These are phyloP conservation scores for Sphagnurus paluster DNA, from an alignment of 1,284 basidiomycete genomes.

Conservation along the genomic window DNA sequence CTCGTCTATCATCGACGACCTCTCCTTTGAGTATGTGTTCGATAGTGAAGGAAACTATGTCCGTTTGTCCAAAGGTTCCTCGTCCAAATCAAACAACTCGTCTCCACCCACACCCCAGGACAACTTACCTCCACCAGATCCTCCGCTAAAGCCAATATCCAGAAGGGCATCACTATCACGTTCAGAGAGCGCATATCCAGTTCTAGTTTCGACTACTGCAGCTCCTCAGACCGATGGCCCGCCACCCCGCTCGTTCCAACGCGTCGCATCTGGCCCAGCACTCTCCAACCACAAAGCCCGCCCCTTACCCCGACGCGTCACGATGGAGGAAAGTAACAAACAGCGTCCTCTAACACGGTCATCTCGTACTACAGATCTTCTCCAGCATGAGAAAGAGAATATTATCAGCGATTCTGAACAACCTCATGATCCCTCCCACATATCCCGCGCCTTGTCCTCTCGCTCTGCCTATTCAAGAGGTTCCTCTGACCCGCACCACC, in stretches of 20 bases:
- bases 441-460: slow-evolving; percentile 18
- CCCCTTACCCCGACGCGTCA: slow-evolving; percentile 35
- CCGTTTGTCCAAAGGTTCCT: slow-evolving; percentile 47
- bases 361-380: slow-evolving; percentile 19
- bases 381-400: slow-evolving; percentile 50
- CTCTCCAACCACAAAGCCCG: slow-evolving; percentile 33
- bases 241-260: slow-evolving; percentile 53
- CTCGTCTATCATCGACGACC: slow-evolving; percentile 61
- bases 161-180: slow-evolving; percentile 57
- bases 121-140: slow-evolving; percentile 30
- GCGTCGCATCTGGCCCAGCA: slow-evolving; percentile 58
- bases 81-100: slow-evolving; percentile 41
- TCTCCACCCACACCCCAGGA: slow-evolving; percentile 44
- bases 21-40: slow-evolving; percentile 69
- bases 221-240: slow-evolving; percentile 25
- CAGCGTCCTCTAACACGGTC: slow-evolving; percentile 10
- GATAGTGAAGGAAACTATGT: slow-evolving; percentile 61
- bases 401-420: slow-evolving; percentile 36
- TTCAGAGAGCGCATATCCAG: slow-evolving; percentile 59
- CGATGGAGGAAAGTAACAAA: slow-evolving; percentile 34
- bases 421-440: slow-evolving; percentile 16
- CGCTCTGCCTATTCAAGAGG: slow-evolving; percentile 25
- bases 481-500: slow-evolving; percentile 29
- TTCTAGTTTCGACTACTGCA: slow-evolving; percentile 28
- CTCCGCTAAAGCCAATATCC: slow-evolving; percentile 26